Evolutionary conservation across 805 yeast genomes (phyloP).

Genomic region (Ogataea methanolica): DNA sequence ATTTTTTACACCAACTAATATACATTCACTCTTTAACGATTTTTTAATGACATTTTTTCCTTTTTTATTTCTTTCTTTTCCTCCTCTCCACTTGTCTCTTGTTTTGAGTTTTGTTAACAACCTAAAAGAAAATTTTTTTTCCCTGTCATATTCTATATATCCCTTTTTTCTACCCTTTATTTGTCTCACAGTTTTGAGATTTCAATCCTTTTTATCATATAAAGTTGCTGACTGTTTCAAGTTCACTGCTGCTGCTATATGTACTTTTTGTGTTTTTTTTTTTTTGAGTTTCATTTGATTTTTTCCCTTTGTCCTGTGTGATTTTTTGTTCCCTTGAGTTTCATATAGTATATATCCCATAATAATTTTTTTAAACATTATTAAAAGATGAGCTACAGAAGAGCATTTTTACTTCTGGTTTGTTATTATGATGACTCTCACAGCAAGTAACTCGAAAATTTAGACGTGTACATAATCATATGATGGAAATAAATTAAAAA

Average conservation of each 20-base stretch:
- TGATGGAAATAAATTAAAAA: neutral
- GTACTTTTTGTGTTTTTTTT: too few relatives aligned
- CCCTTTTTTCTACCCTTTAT: neutral
- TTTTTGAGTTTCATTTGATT: too few relatives aligned
- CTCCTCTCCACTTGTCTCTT: neutral
- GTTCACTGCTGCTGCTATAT: too few relatives aligned
- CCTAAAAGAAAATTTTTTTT: neutral
- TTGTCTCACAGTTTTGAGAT: too few relatives aligned
- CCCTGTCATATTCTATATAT: neutral
- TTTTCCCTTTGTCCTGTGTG: too few relatives aligned
- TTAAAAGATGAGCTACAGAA: too few relatives aligned
- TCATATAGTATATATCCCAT: too few relatives aligned
- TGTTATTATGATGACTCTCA: neutral
- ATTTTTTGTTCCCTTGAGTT: too few relatives aligned
- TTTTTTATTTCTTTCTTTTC: neutral
- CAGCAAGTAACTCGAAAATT: neutral
- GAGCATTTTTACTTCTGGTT: too few relatives aligned
- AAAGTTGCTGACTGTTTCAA: too few relatives aligned
- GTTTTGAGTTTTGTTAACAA: neutral
- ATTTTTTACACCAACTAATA: slow-evolving; percentile 6
- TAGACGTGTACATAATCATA: neutral
- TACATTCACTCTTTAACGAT: slow-evolving; percentile 15
- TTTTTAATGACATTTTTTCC: slow-evolving; percentile 5
- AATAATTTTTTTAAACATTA: too few relatives aligned
- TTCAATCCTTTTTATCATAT: too few relatives aligned